Percentiles rank a stretch among this genome's conserved stretches.
phyloP scores from a whole-genome alignment of 176 grass and related monocot genomes.

The Zizania latifolia region DNA sequence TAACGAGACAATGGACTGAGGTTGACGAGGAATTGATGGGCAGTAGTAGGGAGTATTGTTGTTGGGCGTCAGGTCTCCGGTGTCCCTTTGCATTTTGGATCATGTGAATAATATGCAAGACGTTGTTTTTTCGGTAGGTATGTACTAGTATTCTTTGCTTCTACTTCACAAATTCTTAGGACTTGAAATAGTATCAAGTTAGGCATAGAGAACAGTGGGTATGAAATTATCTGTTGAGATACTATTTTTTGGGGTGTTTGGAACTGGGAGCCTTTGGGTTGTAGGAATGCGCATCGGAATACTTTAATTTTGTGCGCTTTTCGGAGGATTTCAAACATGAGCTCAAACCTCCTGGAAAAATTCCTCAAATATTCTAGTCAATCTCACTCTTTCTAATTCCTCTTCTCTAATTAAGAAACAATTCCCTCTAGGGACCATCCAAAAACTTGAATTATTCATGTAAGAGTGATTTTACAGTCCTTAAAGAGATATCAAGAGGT shows the following conservation, averaged over 20 bases:
- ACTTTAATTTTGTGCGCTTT: too few relatives aligned
- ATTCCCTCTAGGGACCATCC: too few relatives aligned
- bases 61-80: too few relatives aligned
- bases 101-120: not conserved
- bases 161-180: not conserved
- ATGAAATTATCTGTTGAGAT: not conserved
- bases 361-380: too few relatives aligned
- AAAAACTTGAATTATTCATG: too few relatives aligned
- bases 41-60: too few relatives aligned
- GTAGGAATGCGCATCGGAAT: not conserved
- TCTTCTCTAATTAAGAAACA: too few relatives aligned
- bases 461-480: too few relatives aligned
- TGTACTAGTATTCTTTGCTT: not conserved
- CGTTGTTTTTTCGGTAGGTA: constrained; percentile 1
- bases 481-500: too few relatives aligned
- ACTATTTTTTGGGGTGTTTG: not conserved
- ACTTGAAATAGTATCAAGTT: not conserved
- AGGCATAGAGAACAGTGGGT: not conserved
- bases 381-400: too few relatives aligned
- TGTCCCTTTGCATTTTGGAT: not conserved
- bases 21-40: constrained; percentile 1
- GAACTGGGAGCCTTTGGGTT: not conserved
- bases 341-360: too few relatives aligned
- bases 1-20: constrained; percentile 9
- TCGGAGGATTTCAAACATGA: too few relatives aligned